phyloP scores from a whole-genome alignment of 345 rosid genomes.

The Gossypium stocksii region DNA sequence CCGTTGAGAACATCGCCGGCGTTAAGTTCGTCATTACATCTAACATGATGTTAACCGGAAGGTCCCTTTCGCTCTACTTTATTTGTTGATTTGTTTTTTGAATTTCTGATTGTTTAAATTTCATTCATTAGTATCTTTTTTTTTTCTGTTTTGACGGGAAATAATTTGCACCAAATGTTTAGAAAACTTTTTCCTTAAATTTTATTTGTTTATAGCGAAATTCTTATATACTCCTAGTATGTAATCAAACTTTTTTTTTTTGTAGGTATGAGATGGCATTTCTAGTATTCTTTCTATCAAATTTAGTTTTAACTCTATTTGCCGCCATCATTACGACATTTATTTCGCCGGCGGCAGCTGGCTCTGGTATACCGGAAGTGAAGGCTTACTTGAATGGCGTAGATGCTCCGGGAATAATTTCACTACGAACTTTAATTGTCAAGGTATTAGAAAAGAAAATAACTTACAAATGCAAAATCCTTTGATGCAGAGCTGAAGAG shows the following conservation, averaged over 20 bases:
- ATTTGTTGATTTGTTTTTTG: not conserved
- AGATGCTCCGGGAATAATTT: constrained; percentile 79
- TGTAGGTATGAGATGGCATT: constrained; percentile 69
- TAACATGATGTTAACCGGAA: constrained; percentile 65
- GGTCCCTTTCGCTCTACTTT: constrained; percentile 29
- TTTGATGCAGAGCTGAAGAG: not conserved
- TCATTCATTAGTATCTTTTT: not conserved
- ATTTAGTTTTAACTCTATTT: constrained; percentile 65
- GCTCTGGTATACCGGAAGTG: constrained; percentile 95
- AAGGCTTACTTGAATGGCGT: constrained; percentile 95
- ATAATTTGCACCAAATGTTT: not conserved
- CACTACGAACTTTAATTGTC: constrained; percentile 59
- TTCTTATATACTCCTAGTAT: too few relatives aligned
- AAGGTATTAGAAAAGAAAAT: constrained; percentile 42
- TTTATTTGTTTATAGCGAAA: not conserved
- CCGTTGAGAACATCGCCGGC: constrained; percentile 88
- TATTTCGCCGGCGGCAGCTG: constrained; percentile 81
- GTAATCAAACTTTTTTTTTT: not conserved
- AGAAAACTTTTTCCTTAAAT: not conserved
- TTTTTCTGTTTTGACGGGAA: not conserved
- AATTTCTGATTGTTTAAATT: not conserved
- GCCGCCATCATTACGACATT: constrained; percentile 61
- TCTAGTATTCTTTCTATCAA: constrained; percentile 57
- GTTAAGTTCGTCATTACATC: constrained; percentile 82
- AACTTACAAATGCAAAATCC: not conserved